These are phyloP conservation scores for Nepenthes alata DNA, from an alignment of 179 eudicot genomes.

Conservation along the genomic window DNA sequence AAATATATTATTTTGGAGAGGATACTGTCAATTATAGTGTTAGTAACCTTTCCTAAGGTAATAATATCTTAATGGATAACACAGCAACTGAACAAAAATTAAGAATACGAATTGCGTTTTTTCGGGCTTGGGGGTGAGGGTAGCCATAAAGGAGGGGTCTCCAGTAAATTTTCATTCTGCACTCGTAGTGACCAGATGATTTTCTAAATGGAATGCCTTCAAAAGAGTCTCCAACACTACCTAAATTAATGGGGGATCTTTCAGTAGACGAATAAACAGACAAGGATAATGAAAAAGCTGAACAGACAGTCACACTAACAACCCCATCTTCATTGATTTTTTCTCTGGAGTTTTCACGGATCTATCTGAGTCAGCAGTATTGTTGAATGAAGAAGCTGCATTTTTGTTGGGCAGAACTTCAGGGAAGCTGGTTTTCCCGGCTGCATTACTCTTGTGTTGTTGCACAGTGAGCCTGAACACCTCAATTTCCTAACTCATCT, in stretches of 20 bases:
- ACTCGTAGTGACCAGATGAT: slow-evolving; percentile 83
- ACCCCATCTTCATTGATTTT: slow-evolving; percentile 12
- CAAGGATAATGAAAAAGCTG: slow-evolving; percentile 9
- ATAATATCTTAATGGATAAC: too few relatives aligned
- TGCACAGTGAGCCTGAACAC: slow-evolving; percentile 76
- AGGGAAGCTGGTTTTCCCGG: slow-evolving; percentile 40
- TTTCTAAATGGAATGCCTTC: slow-evolving; percentile 70
- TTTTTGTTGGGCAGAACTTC: slow-evolving; percentile 24
- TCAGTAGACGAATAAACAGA: neutral
- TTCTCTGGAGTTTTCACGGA: slow-evolving; percentile 25
- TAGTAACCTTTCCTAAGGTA: too few relatives aligned
- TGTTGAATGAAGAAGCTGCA: slow-evolving; percentile 8
- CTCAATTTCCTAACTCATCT: slow-evolving; percentile 58
- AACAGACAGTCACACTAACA: slow-evolving; percentile 10
- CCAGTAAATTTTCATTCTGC: slow-evolving; percentile 68
- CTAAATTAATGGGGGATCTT: neutral
- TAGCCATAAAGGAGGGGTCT: slow-evolving; percentile 63
- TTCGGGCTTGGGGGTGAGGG: too few relatives aligned
- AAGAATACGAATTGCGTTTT: too few relatives aligned
- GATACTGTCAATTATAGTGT: too few relatives aligned
- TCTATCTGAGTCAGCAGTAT: slow-evolving; percentile 17
- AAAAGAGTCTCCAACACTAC: slow-evolving; percentile 14
- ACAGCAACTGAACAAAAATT: too few relatives aligned
- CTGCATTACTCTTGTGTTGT: slow-evolving; percentile 85
- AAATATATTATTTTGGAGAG: too few relatives aligned